A percentile compares a stretch with the other conserved stretches of the same genome.
phyloP scores from a whole-genome alignment of 805 yeast genomes.

The Kluyveromyces wickerhamii region DNA sequence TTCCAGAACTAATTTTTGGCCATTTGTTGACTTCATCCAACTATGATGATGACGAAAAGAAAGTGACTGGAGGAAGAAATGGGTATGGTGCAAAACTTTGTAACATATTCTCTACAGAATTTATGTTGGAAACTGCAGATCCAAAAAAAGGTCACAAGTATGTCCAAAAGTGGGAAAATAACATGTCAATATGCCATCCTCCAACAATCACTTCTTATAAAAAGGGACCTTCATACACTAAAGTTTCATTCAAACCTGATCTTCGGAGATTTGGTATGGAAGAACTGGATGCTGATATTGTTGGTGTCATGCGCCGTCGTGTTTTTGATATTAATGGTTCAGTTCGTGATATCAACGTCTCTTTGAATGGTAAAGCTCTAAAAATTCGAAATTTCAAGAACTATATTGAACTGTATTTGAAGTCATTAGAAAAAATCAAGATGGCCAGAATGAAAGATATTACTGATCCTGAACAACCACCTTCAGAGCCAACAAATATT shows the following conservation, averaged over 20 bases:
- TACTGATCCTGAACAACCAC: conserved; percentile 26
- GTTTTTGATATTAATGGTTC: conserved; percentile 95
- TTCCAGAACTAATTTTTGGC: conserved; percentile 95
- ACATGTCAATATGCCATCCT: conserved; percentile 71
- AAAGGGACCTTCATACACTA: conserved; percentile 69
- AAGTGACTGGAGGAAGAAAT: conserved; percentile 97
- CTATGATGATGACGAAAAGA: conserved; percentile 90
- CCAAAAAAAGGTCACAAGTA: conserved; percentile 52
- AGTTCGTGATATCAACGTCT: conserved; percentile 71
- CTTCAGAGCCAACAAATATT: conserved; percentile 26
- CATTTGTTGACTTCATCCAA: conserved; percentile 90
- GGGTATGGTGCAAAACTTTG: conserved; percentile 98
- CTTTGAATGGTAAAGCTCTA: conserved; percentile 64
- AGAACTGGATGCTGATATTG: conserved; percentile 69
- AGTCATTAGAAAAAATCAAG: conserved; percentile 50
- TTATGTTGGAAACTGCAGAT: conserved; percentile 85
- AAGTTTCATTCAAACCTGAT: conserved; percentile 84
- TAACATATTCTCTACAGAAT: conserved; percentile 88
- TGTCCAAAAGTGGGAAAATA: conserved; percentile 76
- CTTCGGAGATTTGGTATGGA: conserved; percentile 77
- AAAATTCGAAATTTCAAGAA: conserved; percentile 70
- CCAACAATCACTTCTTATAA: conserved; percentile 55
- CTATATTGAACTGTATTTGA: conserved; percentile 84
- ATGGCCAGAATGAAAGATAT: conserved; percentile 9
- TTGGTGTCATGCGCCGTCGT: conserved; percentile 83